Base-by-base conservation (phyloP, 805 yeast genomes). In the Metschnikowia shivogae region DNA sequence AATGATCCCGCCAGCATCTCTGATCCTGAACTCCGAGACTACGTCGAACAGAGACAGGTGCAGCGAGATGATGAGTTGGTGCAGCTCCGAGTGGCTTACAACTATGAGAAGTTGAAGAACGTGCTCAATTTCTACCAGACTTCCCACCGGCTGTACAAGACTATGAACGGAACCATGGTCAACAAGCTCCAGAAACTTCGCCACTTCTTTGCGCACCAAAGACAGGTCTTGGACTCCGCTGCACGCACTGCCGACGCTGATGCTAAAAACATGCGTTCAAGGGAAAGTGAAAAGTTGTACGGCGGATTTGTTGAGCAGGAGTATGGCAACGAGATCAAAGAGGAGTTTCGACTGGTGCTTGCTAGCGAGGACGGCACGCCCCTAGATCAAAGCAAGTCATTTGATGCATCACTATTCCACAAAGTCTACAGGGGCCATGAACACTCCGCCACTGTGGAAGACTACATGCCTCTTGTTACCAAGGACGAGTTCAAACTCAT, bases 401-500 rank as follows among this genome's bases (percentile, higher is more conserved):
- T 49, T 14, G 54, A 53, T 24, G 43, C 56, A 3, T 41, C 45
- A 3, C 43, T 39, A 11, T 52, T 46, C 49, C 29, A 42, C 14
- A 45, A 36, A 34, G 50, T 51, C 12, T 44, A 42, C 37, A 36
- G 41, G 7, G 47, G 46, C 19, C 45, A 43, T 11, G 34, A 38
- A n/a, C 55, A 49, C 32, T 30, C 40, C 9, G 57, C 57, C 8
- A 45, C 53, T 5, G 67, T 71, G 17, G 65, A 66, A 41, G 76
- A 71, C 55, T 69, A 66, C 55, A 70, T 70, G 73, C 73, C 75
- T 3, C 53, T 71, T 28, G 55, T 67, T 5, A 58, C 70, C 2
- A 50, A 60, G 3, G 67, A 54, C 20, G 76, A 71, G 54, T 70
- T 71, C 50, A 57, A 63, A 32, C 46, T 68, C 10, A 63, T 71